Evolutionary conservation across 2,329 filamentous ascomycete species (phyloP), one percentile per base, ranked within the genome.

Genomic region (Arthrobotrys iridis): DNA sequence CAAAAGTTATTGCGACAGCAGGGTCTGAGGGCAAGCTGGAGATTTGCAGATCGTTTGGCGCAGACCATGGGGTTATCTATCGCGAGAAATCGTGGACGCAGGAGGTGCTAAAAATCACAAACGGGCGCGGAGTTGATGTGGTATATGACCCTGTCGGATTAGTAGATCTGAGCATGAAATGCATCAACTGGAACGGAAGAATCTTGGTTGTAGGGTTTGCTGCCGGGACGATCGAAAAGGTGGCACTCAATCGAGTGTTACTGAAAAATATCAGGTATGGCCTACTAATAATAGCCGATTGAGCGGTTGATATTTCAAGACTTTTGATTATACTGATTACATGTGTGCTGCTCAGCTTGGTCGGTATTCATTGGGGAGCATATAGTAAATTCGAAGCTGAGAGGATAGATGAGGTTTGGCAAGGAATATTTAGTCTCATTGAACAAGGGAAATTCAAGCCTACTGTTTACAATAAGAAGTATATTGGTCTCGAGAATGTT

Each of bases 121-220:
- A 91, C 0, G 88, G 82, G 5, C 84, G 85, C 45, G 89, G 93
- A 8, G 93, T 97, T 15, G 93, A 98, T 82, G 92, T 98, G 59
- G 93, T 98, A 20, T 98, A 93, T 83, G 94, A 98, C 82, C 93
- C 94, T 10, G 94, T 98, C 0, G 94, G 94, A 0, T 84, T 97
- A 81, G 92, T 97, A 57, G 93, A 96, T 78, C 87, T 89, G 81
- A 93, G 90, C 78, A 91, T 93, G 78, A 97, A 96, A 83, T 97
- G 94, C 83, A 92, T 91, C 2, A 91, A 93, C 2, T 98, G 93
- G 93, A 97, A 97, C 82, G 94, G 92, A 0, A 87, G 93, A 10
- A 86, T 98, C 65, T 83, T 97, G 45, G 88, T 98, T 3, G 90
- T 98, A 78, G 94, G 94, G 0, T 98, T 97, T 81, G 93, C 93